Conservation (phyloP, 140 eudicot genomes). For the Stevia rebaudiana region DNA sequence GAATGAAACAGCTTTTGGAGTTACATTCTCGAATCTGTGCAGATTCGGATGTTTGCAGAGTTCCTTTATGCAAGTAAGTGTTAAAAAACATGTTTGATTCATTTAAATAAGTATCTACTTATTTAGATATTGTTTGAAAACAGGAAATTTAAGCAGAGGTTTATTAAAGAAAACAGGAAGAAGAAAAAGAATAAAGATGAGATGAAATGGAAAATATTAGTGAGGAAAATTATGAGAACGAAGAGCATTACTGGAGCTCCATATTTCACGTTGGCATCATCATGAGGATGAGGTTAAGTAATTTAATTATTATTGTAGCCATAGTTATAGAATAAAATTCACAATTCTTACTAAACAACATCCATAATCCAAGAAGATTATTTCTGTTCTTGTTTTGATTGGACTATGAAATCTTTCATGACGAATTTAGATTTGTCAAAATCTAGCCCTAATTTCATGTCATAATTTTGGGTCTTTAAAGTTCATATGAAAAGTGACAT, state of each 20-base stretch:
- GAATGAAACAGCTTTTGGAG: constrained; percentile 89
- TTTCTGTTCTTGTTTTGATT: constrained; percentile 19
- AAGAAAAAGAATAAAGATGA: constrained; percentile 63
- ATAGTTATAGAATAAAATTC: constrained; percentile 10
- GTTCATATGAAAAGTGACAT: constrained; percentile 2
- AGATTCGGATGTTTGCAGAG: constrained; percentile 64
- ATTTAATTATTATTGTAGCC: neutral
- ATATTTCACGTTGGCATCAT: constrained; percentile 50
- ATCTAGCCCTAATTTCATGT: neutral
- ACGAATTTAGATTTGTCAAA: neutral
- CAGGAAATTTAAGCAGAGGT: constrained; percentile 69
- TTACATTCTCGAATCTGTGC: constrained; percentile 77
- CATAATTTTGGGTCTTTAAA: neutral
- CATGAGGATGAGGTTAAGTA: constrained; percentile 24
- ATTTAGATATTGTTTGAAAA: neutral
- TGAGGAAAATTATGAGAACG: constrained; percentile 67
- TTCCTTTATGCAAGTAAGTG: constrained; percentile 85
- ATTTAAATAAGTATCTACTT: neutral
- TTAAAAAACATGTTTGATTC: neutral
- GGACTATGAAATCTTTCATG: constrained; percentile 15
- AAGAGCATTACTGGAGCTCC: constrained; percentile 92
- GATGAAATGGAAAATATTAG: constrained; percentile 69
- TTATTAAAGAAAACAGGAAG: constrained; percentile 32
- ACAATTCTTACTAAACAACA: neutral
- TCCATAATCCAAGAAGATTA: neutral